phyloP scores from a whole-genome alignment of 2,329 filamentous ascomycete species.

The Aspergillus jensenii region DNA sequence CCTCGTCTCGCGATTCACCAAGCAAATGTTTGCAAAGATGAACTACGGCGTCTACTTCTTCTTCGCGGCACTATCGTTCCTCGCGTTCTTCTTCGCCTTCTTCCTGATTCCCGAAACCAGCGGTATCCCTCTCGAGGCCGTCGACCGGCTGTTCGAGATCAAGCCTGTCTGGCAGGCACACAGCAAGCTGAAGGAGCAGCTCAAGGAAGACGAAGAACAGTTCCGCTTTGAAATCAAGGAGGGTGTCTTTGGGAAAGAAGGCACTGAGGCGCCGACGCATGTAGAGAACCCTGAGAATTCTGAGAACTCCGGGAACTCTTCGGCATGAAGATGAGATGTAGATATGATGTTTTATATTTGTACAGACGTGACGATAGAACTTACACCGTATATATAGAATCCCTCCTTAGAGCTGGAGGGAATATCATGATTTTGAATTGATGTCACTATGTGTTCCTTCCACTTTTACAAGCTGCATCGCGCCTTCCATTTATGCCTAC shows the following conservation, averaged over 20 bases:
- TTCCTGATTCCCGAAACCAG: conserved; percentile 66
- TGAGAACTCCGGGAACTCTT: too few species aligned
- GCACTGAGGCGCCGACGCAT: conserved; percentile 11
- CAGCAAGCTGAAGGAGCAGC: conserved; percentile 27
- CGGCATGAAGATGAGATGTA: too few species aligned
- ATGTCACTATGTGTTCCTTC: too few species aligned
- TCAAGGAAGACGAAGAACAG: conserved; percentile 36
- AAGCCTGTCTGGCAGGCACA: conserved; percentile 40
- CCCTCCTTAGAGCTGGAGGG: too few species aligned
- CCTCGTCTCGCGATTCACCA: conserved; percentile 39
- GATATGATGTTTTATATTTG: too few species aligned
- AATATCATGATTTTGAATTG: too few species aligned
- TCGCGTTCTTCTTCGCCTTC: conserved; percentile 58
- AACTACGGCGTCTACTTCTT: conserved; percentile 66
- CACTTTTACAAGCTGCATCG: too few species aligned
- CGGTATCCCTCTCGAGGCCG: conserved; percentile 62
- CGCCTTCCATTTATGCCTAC: too few species aligned
- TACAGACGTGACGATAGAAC: too few species aligned
- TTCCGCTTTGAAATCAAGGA: conserved; percentile 33
- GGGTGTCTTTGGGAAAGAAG: conserved; percentile 17
- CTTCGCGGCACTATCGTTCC: conserved; percentile 63
- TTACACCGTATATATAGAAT: too few species aligned
- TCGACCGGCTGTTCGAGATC: conserved; percentile 59
- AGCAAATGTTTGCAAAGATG: conserved; percentile 45
- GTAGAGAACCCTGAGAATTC: conserved; percentile 2